phyloP scores from a whole-genome alignment of 495 filamentous ascomycete species.

The Trichoderma reesei region DNA sequence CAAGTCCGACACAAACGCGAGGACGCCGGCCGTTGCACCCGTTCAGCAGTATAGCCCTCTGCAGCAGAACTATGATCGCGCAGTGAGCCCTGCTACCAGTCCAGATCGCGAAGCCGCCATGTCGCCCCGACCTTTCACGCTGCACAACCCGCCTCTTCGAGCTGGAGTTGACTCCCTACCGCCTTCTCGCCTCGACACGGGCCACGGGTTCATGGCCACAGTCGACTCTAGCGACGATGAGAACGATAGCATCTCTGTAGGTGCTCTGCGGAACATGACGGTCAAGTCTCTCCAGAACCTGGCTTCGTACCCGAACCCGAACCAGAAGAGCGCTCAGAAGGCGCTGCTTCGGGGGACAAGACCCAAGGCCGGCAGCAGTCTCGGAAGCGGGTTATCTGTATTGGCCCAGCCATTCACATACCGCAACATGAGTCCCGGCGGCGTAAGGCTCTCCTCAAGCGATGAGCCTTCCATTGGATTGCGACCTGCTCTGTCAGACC shows the following conservation, averaged over 20 bases:
- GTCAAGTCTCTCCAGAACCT: conserved; percentile 33
- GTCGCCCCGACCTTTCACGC: conserved; percentile 18
- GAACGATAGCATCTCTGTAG: conserved; percentile 15
- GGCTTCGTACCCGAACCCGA: conserved; percentile 38
- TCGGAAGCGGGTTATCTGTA: conserved; percentile 11
- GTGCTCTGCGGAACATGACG: conserved; percentile 24
- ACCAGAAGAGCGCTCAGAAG: conserved; percentile 34
- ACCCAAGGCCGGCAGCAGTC: conserved; percentile 19
- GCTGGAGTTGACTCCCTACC: neutral
- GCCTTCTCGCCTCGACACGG: neutral
- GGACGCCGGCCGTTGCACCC: conserved; percentile 10
- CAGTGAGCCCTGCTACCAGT: conserved; percentile 24
- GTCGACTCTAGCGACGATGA: conserved; percentile 14
- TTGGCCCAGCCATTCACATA: conserved; percentile 10
- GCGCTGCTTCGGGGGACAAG: conserved; percentile 19
- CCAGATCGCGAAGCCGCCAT: conserved; percentile 13
- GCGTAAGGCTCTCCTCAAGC: neutral
- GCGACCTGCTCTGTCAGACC: neutral
- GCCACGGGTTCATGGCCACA: neutral
- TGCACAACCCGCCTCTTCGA: neutral
- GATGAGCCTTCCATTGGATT: neutral
- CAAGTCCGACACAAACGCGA: neutral
- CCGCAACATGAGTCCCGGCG: neutral
- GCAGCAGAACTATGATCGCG: conserved; percentile 41
- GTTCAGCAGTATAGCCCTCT: conserved; percentile 31